A percentile compares a stretch with the other conserved stretches of the same genome.
phyloP scores from a whole-genome alignment of 1,139 yeast species.

The Yamadazyma friedrichii region DNA sequence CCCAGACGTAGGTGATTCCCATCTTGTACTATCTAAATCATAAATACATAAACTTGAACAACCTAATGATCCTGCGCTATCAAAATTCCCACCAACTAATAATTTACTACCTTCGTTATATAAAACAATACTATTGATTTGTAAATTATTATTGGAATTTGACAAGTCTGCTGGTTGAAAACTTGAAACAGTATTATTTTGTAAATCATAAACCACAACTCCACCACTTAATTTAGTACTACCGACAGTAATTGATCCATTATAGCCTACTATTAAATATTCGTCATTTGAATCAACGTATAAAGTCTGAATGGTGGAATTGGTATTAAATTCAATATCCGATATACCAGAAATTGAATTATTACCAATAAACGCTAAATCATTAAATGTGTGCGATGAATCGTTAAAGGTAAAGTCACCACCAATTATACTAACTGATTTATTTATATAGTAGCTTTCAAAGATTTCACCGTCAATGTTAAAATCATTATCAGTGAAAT shows the following conservation, averaged over 20 bases:
- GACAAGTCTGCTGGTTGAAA: conserved; percentile 51
- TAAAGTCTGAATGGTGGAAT: conserved; percentile 38
- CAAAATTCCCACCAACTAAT: conserved; percentile 77
- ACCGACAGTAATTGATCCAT: conserved; percentile 39
- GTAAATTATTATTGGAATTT: conserved; percentile 21
- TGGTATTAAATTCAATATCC: conserved; percentile 36
- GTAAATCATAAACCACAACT: conserved; percentile 51
- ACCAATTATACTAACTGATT: conserved; percentile 52
- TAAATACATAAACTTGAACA: conserved; percentile 71
- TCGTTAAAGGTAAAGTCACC: conserved; percentile 32
- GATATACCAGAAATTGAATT: conserved; percentile 24
- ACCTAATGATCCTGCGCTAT: conserved; percentile 53
- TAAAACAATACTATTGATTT: conserved; percentile 53
- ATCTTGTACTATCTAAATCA: conserved; percentile 52
- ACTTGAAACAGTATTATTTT: conserved; percentile 32
- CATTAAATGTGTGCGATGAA: conserved; percentile 18
- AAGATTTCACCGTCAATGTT: conserved; percentile 37
- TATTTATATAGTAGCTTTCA: conserved; percentile 44
- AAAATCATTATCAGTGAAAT: conserved; percentile 19
- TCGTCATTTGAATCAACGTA: conserved; percentile 38
- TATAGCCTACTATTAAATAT: conserved; percentile 50
- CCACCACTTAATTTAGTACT: conserved; percentile 36
- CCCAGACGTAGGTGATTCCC: conserved; percentile 48
- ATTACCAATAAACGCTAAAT: conserved; percentile 43
- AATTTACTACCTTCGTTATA: conserved; percentile 51